Percentiles rank a stretch among this genome's conserved stretches.
These are phyloP conservation scores for Colletotrichum sp. DNA, from an alignment of 2,329 filamentous ascomycete genomes.

Conservation along the genomic window DNA sequence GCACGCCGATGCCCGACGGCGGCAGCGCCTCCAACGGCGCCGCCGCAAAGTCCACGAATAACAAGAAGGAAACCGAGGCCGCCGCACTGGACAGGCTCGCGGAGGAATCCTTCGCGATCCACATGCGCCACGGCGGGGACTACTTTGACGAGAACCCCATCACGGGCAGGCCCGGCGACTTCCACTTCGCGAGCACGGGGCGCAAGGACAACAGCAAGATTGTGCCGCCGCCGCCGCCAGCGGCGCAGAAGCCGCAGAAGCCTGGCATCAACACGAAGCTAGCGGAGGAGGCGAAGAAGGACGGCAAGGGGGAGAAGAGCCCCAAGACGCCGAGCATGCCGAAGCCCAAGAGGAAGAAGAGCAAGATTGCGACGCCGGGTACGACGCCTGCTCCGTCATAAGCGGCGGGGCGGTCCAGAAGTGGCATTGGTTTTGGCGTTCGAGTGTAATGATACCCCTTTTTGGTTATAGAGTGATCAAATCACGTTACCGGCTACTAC, in stretches of 20 bases:
- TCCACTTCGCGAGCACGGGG: slow-evolving; percentile 67
- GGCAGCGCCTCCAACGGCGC: slow-evolving; percentile 26
- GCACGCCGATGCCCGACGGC: slow-evolving; percentile 52
- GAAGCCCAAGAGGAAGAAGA: slow-evolving; percentile 55
- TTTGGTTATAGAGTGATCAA: not conserved
- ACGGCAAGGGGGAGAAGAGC: slow-evolving; percentile 50
- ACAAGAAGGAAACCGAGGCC: slow-evolving; percentile 43
- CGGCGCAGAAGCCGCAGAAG: slow-evolving; percentile 10
- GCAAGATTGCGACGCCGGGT: slow-evolving; percentile 38
- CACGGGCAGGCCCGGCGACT: slow-evolving; percentile 69
- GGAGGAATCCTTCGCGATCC: slow-evolving; percentile 63
- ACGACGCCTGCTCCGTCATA: slow-evolving; percentile 9
- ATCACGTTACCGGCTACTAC: not conserved
- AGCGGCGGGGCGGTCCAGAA: not conserved
- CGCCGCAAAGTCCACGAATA: slow-evolving; percentile 25
- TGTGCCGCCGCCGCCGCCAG: slow-evolving; percentile 17
- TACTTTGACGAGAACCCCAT: slow-evolving; percentile 74
- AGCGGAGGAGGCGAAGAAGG: slow-evolving; percentile 47
- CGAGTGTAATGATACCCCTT: slow-evolving; percentile 16
- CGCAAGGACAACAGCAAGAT: slow-evolving; percentile 47
- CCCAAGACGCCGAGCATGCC: slow-evolving; percentile 44
- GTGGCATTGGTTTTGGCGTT: not conserved
- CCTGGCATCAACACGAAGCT: slow-evolving; percentile 46
- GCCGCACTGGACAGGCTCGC: slow-evolving; percentile 50
- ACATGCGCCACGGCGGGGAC: slow-evolving; percentile 65